phyloP scores from a whole-genome alignment of 352 stramenopile species.

The Phytophthora lateralis region DNA sequence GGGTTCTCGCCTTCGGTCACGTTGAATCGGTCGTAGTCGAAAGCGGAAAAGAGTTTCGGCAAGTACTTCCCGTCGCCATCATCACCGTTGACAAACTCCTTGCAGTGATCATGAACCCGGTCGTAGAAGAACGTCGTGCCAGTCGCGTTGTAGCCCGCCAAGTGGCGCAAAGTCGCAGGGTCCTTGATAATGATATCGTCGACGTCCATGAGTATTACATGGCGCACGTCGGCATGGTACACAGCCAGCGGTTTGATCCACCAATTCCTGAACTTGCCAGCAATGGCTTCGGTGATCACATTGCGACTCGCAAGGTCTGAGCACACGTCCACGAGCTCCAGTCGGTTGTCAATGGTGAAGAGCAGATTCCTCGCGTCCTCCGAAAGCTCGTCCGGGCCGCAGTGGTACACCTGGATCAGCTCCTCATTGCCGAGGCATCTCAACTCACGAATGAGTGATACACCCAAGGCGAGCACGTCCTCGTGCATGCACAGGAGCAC shows the following conservation, averaged over 20 bases:
- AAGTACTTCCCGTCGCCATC: slow-evolving; percentile 36
- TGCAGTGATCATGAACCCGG: slow-evolving; percentile 33
- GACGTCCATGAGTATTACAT: slow-evolving; percentile 25
- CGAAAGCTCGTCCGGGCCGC: slow-evolving; percentile 47
- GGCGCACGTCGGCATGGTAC: slow-evolving; percentile 27
- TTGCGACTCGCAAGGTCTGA: slow-evolving; percentile 30
- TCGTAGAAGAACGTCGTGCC: slow-evolving; percentile 51
- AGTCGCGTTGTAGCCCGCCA: slow-evolving; percentile 45
- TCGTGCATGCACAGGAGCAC: slow-evolving; percentile 50
- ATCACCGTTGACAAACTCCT: slow-evolving; percentile 51
- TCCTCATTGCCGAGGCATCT: slow-evolving; percentile 42
- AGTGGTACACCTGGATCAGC: slow-evolving; percentile 29
- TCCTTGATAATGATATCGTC: slow-evolving; percentile 26
- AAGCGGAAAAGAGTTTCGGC: slow-evolving; percentile 39
- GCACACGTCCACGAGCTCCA: slow-evolving; percentile 73
- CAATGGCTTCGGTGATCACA: slow-evolving; percentile 22
- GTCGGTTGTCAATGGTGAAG: slow-evolving; percentile 36
- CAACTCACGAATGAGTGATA: slow-evolving; percentile 62
- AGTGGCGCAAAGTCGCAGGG: slow-evolving; percentile 35
- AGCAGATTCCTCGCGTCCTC: slow-evolving; percentile 35
- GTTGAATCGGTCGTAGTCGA: slow-evolving; percentile 49
- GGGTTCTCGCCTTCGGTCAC: slow-evolving; percentile 22
- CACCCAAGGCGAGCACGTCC: slow-evolving; percentile 41
- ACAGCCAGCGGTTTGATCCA: slow-evolving; percentile 38
- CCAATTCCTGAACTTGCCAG: slow-evolving; percentile 48